Conservation (phyloP, 805 yeast species). For the Lipomyces oligophaga region DNA sequence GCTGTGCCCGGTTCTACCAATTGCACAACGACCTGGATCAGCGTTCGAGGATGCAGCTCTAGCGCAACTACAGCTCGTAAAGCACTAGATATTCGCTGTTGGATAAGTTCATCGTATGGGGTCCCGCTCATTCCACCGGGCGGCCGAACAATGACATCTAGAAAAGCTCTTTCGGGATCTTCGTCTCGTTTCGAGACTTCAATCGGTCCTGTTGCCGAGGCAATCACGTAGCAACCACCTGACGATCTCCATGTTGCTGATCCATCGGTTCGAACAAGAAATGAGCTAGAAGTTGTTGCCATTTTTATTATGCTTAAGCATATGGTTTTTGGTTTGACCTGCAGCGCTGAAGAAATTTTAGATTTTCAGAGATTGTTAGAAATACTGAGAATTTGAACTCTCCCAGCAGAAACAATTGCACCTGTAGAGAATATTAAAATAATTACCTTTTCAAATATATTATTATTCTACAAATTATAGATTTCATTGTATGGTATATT, state of each 20-base stretch:
- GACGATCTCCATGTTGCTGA: slow-evolving; percentile 24
- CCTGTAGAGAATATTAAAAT: too few relatives aligned
- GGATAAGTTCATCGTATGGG: slow-evolving; percentile 71
- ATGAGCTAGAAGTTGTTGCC: slow-evolving; percentile 7
- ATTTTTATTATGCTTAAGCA: slow-evolving; percentile 1
- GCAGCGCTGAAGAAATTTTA: too few relatives aligned
- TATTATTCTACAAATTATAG: too few relatives aligned
- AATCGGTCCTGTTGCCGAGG: slow-evolving; percentile 86
- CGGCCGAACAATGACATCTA: slow-evolving; percentile 78
- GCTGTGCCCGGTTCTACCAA: slow-evolving; percentile 54
- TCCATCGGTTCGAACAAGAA: slow-evolving; percentile 23
- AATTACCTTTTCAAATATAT: too few relatives aligned
- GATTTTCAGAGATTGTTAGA: too few relatives aligned
- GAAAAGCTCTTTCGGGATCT: slow-evolving; percentile 67
- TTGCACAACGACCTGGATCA: slow-evolving; percentile 66
- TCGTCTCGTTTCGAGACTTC: slow-evolving; percentile 83
- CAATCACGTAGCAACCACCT: slow-evolving; percentile 44
- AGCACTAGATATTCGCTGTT: slow-evolving; percentile 62
- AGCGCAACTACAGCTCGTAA: slow-evolving; percentile 58
- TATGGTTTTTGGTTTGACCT: not conserved
- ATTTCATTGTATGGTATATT: too few relatives aligned
- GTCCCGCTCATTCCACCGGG: slow-evolving; percentile 63
- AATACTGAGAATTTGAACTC: too few relatives aligned
- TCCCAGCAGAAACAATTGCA: too few relatives aligned
- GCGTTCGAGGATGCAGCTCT: slow-evolving; percentile 71